Evolutionary conservation across 2,329 filamentous ascomycete species (phyloP).

Genomic region (Rhinocladiella mackenziei): DNA sequence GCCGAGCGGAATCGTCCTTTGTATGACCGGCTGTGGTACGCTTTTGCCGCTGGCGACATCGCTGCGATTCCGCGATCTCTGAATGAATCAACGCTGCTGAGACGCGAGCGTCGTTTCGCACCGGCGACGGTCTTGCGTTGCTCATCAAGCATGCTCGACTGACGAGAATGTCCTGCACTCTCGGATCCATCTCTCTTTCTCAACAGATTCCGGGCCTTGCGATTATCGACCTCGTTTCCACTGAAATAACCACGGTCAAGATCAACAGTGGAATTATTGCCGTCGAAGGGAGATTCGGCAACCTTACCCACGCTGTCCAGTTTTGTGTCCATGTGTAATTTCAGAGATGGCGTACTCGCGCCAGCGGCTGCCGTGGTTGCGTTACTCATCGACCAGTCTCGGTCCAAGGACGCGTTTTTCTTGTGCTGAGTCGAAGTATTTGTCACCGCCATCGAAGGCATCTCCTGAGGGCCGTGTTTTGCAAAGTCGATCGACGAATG

Average conservation of each 20-base stretch:
- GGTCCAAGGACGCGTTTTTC: conserved; percentile 58
- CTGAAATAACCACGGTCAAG: conserved; percentile 91
- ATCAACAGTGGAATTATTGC: conserved; percentile 48
- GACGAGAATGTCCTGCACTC: conserved; percentile 55
- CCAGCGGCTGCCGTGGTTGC: conserved; percentile 33
- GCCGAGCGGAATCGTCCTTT: conserved; percentile 56
- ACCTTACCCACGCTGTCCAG: conserved; percentile 21
- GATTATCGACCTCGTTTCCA: conserved; percentile 74
- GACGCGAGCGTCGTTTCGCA: conserved; percentile 69
- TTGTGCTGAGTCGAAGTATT: conserved; percentile 42
- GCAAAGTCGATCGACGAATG: conserved; percentile 82
- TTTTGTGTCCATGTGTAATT: conserved; percentile 28
- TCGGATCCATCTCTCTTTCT: conserved; percentile 61
- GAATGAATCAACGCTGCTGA: conserved; percentile 73
- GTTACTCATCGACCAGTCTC: conserved; percentile 53
- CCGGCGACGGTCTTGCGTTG: conserved; percentile 63
- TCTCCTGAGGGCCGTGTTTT: conserved; percentile 31
- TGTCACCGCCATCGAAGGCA: background rate
- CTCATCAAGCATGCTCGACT: conserved; percentile 74
- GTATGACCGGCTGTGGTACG: conserved; percentile 60
- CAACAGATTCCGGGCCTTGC: conserved; percentile 67
- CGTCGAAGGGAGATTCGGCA: conserved; percentile 33
- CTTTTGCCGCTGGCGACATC: conserved; percentile 59
- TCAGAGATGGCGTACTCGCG: conserved; percentile 29
- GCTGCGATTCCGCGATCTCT: conserved; percentile 51